Evolutionary conservation across 2,329 filamentous ascomycete species (phyloP).

Genomic region (Fusarium torreyae): DNA sequence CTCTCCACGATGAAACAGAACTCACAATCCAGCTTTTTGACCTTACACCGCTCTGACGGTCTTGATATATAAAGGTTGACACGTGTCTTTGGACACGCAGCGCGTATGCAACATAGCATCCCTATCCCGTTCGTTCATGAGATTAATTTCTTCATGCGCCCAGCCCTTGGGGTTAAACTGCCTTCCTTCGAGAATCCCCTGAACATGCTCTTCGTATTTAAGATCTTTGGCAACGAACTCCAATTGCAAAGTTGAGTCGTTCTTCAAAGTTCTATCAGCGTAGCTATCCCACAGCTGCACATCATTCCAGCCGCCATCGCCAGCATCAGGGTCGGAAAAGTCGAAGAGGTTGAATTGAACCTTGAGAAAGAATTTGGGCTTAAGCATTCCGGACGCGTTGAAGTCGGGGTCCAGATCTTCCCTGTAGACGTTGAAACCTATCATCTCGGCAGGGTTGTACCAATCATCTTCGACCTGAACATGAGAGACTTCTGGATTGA

Average conservation of each 20-base stretch:
- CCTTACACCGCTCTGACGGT: too few species aligned
- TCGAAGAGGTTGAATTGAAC: constrained; percentile 24
- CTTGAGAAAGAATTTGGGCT: background rate
- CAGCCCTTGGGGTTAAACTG: constrained; percentile 6
- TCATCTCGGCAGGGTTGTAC: background rate
- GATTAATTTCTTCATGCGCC: background rate
- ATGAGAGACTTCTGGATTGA: background rate
- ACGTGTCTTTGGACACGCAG: too few species aligned
- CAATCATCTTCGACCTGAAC: background rate
- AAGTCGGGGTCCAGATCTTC: background rate
- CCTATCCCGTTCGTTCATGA: background rate
- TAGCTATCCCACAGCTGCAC: constrained; percentile 8
- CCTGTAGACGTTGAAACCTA: background rate
- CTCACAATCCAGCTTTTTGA: too few species aligned
- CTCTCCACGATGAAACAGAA: too few species aligned
- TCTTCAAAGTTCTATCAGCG: background rate
- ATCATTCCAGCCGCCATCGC: background rate
- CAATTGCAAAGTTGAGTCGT: background rate
- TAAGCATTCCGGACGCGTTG: background rate
- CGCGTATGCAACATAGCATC: background rate
- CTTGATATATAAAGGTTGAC: too few species aligned
- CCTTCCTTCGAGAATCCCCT: background rate
- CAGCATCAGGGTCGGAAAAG: constrained; percentile 1
- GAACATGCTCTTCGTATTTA: background rate
- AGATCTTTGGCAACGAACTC: constrained; percentile 3